Evolutionary conservation across 2,329 filamentous ascomycete genomes (phyloP).

Genomic region (Aspergillus fumigatus): DNA sequence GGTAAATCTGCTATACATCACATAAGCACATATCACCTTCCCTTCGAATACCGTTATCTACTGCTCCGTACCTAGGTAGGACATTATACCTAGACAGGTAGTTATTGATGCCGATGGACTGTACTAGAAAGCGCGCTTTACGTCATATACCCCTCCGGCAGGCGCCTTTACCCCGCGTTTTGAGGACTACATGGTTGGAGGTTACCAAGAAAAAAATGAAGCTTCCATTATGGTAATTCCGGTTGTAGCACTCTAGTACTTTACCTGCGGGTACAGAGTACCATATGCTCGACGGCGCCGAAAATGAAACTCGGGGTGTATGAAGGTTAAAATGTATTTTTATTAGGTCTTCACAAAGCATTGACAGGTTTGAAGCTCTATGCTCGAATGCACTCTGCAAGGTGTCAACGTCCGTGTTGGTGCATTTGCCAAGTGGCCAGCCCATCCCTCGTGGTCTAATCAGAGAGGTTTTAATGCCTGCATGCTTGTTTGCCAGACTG

Average conservation of each 20-base stretch:
- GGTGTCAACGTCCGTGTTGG: conserved; percentile 2
- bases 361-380: background rate
- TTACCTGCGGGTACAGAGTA: background rate
- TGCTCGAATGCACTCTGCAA: background rate
- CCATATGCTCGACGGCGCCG: background rate
- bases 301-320: background rate
- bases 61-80: no score
- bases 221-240: background rate
- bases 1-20: background rate
- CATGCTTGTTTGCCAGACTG: background rate
- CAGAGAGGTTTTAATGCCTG: background rate
- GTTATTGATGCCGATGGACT: background rate
- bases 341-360: background rate
- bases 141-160: background rate
- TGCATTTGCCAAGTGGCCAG: conserved; percentile 3
- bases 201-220: no score
- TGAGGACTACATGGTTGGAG: background rate
- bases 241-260: background rate
- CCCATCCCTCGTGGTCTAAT: background rate
- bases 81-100: no score
- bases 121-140: background rate
- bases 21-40: background rate
- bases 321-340: background rate
- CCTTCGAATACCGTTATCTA: background rate
- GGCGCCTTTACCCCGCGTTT: background rate